Evolutionary conservation across 129 eudicot species (phyloP).

Genomic region (Lactuca sativa): DNA sequence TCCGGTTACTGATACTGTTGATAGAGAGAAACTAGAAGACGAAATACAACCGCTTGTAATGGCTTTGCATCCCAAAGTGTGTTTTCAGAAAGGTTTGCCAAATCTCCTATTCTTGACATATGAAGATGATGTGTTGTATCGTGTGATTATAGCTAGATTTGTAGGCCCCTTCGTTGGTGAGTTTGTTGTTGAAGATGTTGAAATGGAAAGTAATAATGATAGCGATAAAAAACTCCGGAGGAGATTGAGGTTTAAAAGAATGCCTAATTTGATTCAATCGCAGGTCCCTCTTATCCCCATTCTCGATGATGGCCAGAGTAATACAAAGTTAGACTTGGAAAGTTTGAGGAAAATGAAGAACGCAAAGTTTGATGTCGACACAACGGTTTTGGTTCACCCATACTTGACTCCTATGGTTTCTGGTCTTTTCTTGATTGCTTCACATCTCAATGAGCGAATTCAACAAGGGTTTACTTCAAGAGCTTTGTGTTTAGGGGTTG

Average conservation of each 20-base stretch:
- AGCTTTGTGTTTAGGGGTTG: constrained; percentile 88
- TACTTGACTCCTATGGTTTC: constrained; percentile 87
- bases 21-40: constrained; percentile 21
- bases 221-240: constrained; percentile 54
- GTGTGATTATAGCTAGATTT: constrained; percentile 45
- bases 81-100: constrained; percentile 38
- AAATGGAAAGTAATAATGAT: constrained; percentile 33
- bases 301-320: neutral
- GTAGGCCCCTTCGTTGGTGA: constrained; percentile 71
- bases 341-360: constrained; percentile 30
- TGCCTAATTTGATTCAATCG: constrained; percentile 81
- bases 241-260: constrained; percentile 83
- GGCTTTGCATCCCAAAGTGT: constrained; percentile 59
- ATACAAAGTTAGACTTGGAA: constrained; percentile 11
- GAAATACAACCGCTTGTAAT: constrained; percentile 43
- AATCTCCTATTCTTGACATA: constrained; percentile 48
- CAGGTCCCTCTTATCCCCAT: constrained; percentile 47
- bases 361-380: constrained; percentile 46
- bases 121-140: constrained; percentile 58
- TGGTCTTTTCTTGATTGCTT: constrained; percentile 52
- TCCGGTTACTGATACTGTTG: neutral
- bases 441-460: constrained; percentile 36
- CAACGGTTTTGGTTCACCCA: constrained; percentile 62
- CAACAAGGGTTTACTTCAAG: constrained; percentile 42
- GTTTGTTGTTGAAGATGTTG: constrained; percentile 78